Percentiles rank a stretch among this genome's conserved stretches.
Evolutionary conservation across 306 rosid species (phyloP).

Genomic region (Cercis canadensis): DNA sequence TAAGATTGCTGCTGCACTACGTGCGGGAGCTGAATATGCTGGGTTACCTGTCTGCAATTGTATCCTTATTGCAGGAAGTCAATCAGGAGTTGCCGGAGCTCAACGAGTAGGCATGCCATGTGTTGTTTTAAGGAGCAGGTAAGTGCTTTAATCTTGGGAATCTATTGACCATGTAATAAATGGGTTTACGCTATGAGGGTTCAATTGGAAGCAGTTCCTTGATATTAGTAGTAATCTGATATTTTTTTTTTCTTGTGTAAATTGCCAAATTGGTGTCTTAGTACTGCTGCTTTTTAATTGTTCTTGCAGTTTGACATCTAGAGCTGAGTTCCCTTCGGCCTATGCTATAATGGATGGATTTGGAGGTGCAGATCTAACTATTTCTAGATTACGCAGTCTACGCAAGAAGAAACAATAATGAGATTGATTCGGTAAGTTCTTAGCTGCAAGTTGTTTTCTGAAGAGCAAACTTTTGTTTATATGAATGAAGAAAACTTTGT

Average conservation of each 20-base stretch:
- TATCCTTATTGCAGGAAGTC: slow-evolving; percentile 91
- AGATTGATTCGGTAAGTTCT: slow-evolving; percentile 35
- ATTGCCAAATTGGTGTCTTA: slow-evolving; percentile 5
- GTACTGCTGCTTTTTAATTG: slow-evolving; percentile 19
- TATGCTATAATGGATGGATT: slow-evolving; percentile 75
- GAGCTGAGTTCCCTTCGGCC: slow-evolving; percentile 95
- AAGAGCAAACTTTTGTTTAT: not conserved
- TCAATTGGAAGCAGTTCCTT: slow-evolving; percentile 23
- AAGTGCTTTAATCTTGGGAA: slow-evolving; percentile 40
- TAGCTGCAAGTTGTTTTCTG: slow-evolving; percentile 16
- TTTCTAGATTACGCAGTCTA: slow-evolving; percentile 65
- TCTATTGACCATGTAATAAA: slow-evolving; percentile 26
- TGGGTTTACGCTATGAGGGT: slow-evolving; percentile 16
- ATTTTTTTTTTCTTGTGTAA: too few relatives aligned
- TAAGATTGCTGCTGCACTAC: slow-evolving; percentile 77
- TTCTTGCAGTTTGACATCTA: slow-evolving; percentile 75
- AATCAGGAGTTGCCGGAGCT: slow-evolving; percentile 81
- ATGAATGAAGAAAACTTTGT: not conserved
- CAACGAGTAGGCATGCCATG: slow-evolving; percentile 84
- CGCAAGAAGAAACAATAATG: slow-evolving; percentile 47
- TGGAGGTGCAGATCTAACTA: slow-evolving; percentile 88
- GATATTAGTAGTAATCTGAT: not conserved
- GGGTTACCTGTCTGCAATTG: slow-evolving; percentile 68
- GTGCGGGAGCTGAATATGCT: slow-evolving; percentile 90
- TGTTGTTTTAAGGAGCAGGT: slow-evolving; percentile 88